Conservation (phyloP, 805 yeast genomes). For the Cyberlindnera lachancei region DNA sequence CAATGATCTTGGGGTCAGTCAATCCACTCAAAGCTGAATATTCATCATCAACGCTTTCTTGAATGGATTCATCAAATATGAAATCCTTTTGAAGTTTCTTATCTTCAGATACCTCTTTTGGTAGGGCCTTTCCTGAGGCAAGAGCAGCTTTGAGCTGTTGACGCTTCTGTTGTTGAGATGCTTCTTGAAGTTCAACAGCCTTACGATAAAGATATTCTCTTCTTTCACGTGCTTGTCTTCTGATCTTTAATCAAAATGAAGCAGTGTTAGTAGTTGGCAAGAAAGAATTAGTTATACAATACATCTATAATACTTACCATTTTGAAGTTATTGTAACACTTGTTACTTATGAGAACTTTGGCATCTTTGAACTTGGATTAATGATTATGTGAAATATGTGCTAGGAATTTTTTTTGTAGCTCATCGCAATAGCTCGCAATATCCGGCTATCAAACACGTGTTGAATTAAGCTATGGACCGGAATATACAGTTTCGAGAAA, state of each 20-base stretch:
- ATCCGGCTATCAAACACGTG: too few species aligned
- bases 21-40: slow-evolving; percentile 83
- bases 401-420: neutral
- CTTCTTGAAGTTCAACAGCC: slow-evolving; percentile 85
- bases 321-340: neutral
- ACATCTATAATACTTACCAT: neutral
- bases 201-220: slow-evolving; percentile 87
- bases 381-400: neutral
- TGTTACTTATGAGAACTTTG: neutral
- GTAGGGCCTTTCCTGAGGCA: slow-evolving; percentile 84
- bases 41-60: slow-evolving; percentile 76
- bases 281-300: neutral
- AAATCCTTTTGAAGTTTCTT: slow-evolving; percentile 70
- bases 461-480: too few species aligned
- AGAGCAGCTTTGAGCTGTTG: slow-evolving; percentile 80
- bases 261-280: neutral
- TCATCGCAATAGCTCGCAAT: neutral
- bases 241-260: slow-evolving; percentile 19
- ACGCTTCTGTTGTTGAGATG: slow-evolving; percentile 76
- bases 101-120: slow-evolving; percentile 89
- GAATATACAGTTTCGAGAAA: too few species aligned
- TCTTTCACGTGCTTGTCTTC: slow-evolving; percentile 95
- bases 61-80: slow-evolving; percentile 75
- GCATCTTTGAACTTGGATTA: neutral
- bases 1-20: slow-evolving; percentile 81